Evolutionary conservation across 1,139 yeast genomes (phyloP), one percentile per base, ranked within the genome.

Genomic region (Pichia inconspicua): DNA sequence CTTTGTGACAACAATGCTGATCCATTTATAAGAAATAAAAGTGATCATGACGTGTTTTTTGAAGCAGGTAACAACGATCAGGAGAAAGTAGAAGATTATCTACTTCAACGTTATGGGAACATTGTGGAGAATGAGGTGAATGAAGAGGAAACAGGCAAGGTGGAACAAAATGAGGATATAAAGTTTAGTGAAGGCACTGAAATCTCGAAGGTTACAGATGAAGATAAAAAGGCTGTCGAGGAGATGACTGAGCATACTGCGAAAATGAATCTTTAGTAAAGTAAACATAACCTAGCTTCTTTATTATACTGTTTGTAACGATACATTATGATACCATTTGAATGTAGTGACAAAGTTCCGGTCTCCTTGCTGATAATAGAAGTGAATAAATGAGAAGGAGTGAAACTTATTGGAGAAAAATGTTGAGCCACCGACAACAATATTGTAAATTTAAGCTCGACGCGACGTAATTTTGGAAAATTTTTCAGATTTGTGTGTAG

Each of bases 41-140:
- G 82, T 42, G 86, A 82, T 30, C 94, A 88, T 60, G 97, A 92
- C 65, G 75, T 88, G 3, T 82, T 92, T 55, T 89, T 72, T 62
- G 97, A 90, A 64, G 96, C 97, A 2, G 96, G 89, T 63, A 78
- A 77, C 55, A 83, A 80, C 58, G 79, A 75, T 41, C 73, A 78
- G 56, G 77, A 73, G 48, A 84, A 80, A 32, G 78, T 82, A 12
- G 90, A 82, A 58, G 77, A 78, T 47, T 89, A 84, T 73, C 78
- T 86, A 61, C 71, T 90, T 61, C 75, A 77, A 65, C 81, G 80
- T 59, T 88, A 72, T 59, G 83, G 85, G 42, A 78, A 85, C 36
- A 94, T 84, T 56, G 84, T 85, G 27, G 75, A 70, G 45, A 72
- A 73, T 50, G 74, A 70, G 19, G 80, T 84, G 39, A 78, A 84